Evolutionary conservation across 2,329 filamentous ascomycete species (phyloP).

Genomic region (Fusarium vanettenii): DNA sequence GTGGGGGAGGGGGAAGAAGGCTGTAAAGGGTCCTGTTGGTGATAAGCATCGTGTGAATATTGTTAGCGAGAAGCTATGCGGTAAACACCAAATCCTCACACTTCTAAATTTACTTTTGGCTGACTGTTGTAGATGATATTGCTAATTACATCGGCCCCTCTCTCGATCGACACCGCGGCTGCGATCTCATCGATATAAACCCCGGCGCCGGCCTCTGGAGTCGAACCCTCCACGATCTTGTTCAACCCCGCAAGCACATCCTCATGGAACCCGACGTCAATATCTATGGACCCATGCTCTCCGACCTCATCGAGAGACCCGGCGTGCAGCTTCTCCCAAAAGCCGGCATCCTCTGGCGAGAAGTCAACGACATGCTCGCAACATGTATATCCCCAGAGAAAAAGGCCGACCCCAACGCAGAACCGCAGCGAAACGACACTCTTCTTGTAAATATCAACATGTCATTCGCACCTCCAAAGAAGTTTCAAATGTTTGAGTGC

Average conservation of each 20-base stretch:
- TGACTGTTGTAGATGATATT: conserved; percentile 67
- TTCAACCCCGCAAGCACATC: conserved; percentile 85
- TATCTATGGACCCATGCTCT: conserved; percentile 70
- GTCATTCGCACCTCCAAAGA: conserved; percentile 62
- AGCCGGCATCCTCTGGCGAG: conserved; percentile 69
- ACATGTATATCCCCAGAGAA: conserved; percentile 61
- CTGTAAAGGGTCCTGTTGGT: conserved; percentile 20
- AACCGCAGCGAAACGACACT: conserved; percentile 72
- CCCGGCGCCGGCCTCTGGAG: conserved; percentile 86
- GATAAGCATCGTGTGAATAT: conserved; percentile 63
- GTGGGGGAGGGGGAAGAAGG: not conserved
- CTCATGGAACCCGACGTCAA: conserved; percentile 78
- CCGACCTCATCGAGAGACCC: conserved; percentile 63
- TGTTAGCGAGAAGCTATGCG: conserved; percentile 62
- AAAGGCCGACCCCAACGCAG: conserved; percentile 48
- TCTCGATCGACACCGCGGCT: conserved; percentile 77
- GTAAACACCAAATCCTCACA: conserved; percentile 41
- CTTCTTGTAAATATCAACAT: conserved; percentile 80
- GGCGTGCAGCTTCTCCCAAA: conserved; percentile 64
- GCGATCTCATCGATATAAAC: conserved; percentile 89
- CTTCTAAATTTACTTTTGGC: not conserved
- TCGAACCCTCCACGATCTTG: conserved; percentile 75
- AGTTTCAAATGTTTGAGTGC: conserved; percentile 65
- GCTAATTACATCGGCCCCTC: conserved; percentile 76
- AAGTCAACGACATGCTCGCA: conserved; percentile 65